These are phyloP conservation scores for Hyphodiscus hymeniophilus DNA, from an alignment of 495 filamentous ascomycete genomes.

Conservation along the genomic window DNA sequence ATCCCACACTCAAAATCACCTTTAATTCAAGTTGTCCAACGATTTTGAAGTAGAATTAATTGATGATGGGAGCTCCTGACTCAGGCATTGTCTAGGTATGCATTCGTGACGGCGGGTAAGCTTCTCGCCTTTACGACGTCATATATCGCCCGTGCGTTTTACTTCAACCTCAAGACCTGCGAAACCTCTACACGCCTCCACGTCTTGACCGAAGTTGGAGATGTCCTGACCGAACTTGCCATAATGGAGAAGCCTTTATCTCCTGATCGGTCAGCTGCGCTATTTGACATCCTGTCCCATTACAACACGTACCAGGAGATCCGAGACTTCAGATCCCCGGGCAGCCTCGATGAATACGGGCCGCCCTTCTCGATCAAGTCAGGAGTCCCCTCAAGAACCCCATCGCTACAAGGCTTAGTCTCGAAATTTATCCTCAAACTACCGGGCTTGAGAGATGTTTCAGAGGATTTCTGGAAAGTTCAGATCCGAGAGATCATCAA, in stretches of 20 bases:
- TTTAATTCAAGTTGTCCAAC: no score
- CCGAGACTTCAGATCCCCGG: constrained; percentile 46
- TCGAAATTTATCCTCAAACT: constrained; percentile 45
- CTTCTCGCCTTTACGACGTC: no score
- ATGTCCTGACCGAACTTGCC: no score
- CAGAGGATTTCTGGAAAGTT: constrained; percentile 47
- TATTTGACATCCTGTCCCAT: constrained; percentile 61
- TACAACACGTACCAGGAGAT: constrained; percentile 55
- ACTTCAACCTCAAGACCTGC: no score
- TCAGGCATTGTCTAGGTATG: no score
- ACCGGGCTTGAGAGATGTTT: constrained; percentile 49
- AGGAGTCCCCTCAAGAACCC: constrained; percentile 34
- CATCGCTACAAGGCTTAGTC: constrained; percentile 50
- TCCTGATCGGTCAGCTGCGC: constrained; percentile 44
- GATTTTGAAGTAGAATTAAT: no score
- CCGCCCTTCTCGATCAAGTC: constrained; percentile 39
- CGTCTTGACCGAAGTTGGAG: no score
- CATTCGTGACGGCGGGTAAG: no score
- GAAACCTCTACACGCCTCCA: no score
- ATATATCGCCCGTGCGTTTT: no score
- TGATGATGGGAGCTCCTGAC: no score
- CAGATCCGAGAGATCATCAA: constrained; percentile 37
- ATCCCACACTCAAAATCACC: no score
- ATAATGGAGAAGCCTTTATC: constrained; percentile 3
- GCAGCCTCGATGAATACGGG: constrained; percentile 47